Evolutionary conservation across 1,284 basidiomycete genomes (phyloP), one percentile per base, ranked within the genome.

Genomic region (Moniliophthora roreri): DNA sequence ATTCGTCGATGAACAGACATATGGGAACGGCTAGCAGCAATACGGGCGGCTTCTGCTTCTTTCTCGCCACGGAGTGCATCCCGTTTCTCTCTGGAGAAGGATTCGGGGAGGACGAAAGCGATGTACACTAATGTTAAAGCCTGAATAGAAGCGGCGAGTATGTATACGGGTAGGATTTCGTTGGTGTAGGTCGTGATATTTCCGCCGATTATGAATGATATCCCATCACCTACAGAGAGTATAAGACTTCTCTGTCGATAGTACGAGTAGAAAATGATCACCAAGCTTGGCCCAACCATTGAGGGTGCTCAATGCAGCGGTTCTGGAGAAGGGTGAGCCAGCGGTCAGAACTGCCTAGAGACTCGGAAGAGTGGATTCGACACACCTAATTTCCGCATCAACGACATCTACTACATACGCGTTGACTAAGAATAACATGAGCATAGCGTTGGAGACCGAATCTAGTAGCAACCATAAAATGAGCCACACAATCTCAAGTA

Each of bases 391-490:
- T 11, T 71, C 68, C 3, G 58, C 56, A 15, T 26, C 18, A 11
- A 64, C 62, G 13, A 62, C 24, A 26, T 71, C 71, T 0, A 70
- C 56, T 11, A 69, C 38, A 24, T 67, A 70, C 50, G 68, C 53
- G 48, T 66, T 62, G 11, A 57, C 6, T 7, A 71, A 55, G 44
- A 64, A 72, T 7, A 6, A 6, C 37, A 56, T 54, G 1, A 62
- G 42, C 1, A 55, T 8, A 5, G 38, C 2, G 13, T 55, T 39
- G 4, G 61, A 58, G 38, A 68, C 44, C 11, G 53, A 11, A 26
- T 59, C 51, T 4, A 50, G 53, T 15, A 66, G 1, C 20, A 66
- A 26, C 44, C 60, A 66, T 1, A 58, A 13, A 5, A 60, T 11
- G 8, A 69, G 48, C n/a, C 57, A n/a, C 32, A 58, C 61, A 16